Percentiles rank a stretch among this genome's conserved stretches.
Evolutionary conservation across 2,329 filamentous ascomycete species (phyloP).

Genomic region (Paecilomyces dactylethromorphus): DNA sequence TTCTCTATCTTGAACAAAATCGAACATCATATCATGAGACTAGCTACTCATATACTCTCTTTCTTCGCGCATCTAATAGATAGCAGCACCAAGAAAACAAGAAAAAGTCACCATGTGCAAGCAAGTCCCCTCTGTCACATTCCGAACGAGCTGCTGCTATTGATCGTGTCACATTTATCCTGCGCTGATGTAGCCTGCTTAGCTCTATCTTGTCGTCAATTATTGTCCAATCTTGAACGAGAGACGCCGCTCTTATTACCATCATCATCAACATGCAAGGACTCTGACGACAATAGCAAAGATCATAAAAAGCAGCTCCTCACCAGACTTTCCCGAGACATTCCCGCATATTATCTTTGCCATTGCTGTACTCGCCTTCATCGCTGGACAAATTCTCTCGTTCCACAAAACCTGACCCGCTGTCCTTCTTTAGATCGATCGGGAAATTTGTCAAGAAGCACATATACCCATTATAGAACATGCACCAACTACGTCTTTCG

Average conservation of each 20-base stretch:
- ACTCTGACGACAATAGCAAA: background rate
- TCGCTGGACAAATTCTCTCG: background rate
- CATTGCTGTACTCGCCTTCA: conserved; percentile 1
- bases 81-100: too few relatives aligned
- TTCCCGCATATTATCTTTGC: conserved; percentile 1
- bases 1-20: too few relatives aligned
- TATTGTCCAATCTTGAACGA: conserved; percentile 1
- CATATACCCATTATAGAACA: background rate
- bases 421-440: background rate
- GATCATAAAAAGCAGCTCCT: background rate
- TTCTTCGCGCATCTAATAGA: too few relatives aligned
- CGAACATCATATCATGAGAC: too few relatives aligned
- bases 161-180: conserved; percentile 1
- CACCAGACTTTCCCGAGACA: conserved; percentile 1
- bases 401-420: background rate
- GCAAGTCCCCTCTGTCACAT: background rate
- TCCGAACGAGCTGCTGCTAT: conserved; percentile 1
- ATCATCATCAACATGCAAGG: background rate
- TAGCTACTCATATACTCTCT: too few relatives aligned
- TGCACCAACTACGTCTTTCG: background rate
- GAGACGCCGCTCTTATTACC: background rate
- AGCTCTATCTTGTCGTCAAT: background rate
- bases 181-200: conserved; percentile 1
- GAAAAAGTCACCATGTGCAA: conserved; percentile 14
- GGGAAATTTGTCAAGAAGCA: background rate